phyloP scores from a whole-genome alignment of 2,329 filamentous ascomycete species.

The Pseudonectria buxi region DNA sequence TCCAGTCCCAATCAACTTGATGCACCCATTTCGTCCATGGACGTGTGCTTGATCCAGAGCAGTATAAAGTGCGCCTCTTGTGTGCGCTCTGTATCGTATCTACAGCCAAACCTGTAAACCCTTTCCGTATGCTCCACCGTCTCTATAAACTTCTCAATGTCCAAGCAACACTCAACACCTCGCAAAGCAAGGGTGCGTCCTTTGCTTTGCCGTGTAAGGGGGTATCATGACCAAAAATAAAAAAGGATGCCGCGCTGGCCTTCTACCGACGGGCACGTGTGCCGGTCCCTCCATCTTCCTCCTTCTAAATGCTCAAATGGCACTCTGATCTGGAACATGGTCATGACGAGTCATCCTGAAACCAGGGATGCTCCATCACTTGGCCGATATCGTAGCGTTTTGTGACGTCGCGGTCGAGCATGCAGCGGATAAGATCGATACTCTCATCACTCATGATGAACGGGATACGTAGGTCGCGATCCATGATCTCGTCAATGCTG shows the following conservation, averaged over 20 bases:
- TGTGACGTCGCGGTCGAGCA: slow-evolving; percentile 87
- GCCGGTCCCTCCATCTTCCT: slow-evolving; percentile 1
- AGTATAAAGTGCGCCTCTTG: neutral
- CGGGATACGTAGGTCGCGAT: slow-evolving; percentile 86
- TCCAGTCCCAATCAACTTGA: too few species aligned
- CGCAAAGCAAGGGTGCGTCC: slow-evolving; percentile 10
- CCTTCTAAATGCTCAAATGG: too few species aligned
- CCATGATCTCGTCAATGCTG: slow-evolving; percentile 98
- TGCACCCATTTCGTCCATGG: too few species aligned
- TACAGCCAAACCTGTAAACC: neutral
- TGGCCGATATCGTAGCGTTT: slow-evolving; percentile 78
- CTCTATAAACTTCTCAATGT: slow-evolving; percentile 2
- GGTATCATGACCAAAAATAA: slow-evolving; percentile 18
- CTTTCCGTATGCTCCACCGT: neutral
- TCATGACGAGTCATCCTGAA: slow-evolving; percentile 16
- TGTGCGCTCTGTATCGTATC: too few species aligned
- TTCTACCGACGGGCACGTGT: neutral
- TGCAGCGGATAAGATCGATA: slow-evolving; percentile 82
- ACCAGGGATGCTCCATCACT: slow-evolving; percentile 89
- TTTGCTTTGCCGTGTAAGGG: slow-evolving; percentile 9
- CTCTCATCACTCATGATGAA: slow-evolving; percentile 85
- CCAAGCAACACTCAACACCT: slow-evolving; percentile 6
- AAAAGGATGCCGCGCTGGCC: slow-evolving; percentile 1
- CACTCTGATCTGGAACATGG: neutral
- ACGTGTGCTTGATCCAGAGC: too few species aligned